Percentiles rank a stretch among this genome's conserved stretches.
Conservation (phyloP, 441 rosid genomes). For the Bruguiera hainesii region DNA sequence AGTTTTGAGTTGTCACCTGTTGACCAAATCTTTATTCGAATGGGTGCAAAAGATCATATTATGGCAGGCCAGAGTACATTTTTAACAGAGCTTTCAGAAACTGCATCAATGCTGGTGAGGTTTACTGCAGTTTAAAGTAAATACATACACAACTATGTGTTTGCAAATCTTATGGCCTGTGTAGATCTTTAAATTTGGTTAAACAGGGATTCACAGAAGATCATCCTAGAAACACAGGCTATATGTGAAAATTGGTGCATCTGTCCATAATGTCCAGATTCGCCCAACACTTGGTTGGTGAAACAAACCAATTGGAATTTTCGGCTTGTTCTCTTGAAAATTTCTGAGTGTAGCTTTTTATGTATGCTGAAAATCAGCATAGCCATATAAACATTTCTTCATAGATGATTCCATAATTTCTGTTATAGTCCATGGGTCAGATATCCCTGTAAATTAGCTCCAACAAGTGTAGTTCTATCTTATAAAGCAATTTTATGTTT, state of each 20-base stretch:
- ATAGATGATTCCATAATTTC: not conserved
- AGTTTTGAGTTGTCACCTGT: slow-evolving; percentile 80
- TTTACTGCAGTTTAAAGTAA: slow-evolving; percentile 12
- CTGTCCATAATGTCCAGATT: not conserved
- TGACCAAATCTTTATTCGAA: slow-evolving; percentile 86
- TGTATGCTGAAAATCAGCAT: not conserved
- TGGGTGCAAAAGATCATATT: slow-evolving; percentile 98
- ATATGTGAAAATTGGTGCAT: not conserved
- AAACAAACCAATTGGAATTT: not conserved
- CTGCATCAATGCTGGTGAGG: slow-evolving; percentile 89
- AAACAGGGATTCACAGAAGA: not conserved
- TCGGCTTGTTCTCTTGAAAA: slow-evolving; percentile 6
- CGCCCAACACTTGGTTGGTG: not conserved
- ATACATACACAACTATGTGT: no score
- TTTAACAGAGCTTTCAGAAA: slow-evolving; percentile 92
- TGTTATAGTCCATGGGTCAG: not conserved
- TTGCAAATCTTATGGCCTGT: no score
- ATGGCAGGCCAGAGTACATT: slow-evolving; percentile 97
- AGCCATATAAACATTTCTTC: not conserved
- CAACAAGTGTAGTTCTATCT: not conserved
- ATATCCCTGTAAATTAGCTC: not conserved
- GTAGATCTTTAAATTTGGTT: not conserved
- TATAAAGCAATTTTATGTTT: not conserved
- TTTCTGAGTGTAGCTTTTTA: not conserved
- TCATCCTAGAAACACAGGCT: not conserved